Base-by-base conservation (phyloP, 2,329 filamentous ascomycete genomes). In the Gliomastix tumulicola region DNA sequence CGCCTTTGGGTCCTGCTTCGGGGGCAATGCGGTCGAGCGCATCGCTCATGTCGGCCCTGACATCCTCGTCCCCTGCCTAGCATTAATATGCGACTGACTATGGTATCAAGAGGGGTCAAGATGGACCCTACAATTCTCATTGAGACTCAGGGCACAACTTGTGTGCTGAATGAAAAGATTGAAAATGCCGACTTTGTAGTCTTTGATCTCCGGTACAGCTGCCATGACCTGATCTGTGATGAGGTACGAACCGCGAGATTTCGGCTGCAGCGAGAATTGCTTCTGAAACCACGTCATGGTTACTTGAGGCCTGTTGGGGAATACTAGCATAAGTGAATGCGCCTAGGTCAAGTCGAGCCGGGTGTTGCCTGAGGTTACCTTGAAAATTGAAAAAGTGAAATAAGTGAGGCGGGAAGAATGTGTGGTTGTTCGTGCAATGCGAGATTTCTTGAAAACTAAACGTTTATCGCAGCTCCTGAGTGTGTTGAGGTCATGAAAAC, bases 111-210 rank as follows among this genome's bases (percentile, higher is more conserved):
- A 31, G 16, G 25, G 8, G 21, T 35, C n/a, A 27, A 17, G 21
- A 11, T 11, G 16, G 10, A 19, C n/a, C 57, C 34, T 44, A 63
- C 76, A 82, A 65, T 97, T 97, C 73, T 98, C 92, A 56, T 98
- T 98, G 50, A 98, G 66, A 41, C 79, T 86, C 36, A 98, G 71
- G 11, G 85, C 92, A 62, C 88, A 95, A 53, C 80, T 88, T 6
- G 92, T 98, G 65, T 98, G 92, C 65, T 98, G 90, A 37, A 97
- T 74, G 60, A 97, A 98, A 32, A 98, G 72, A 58, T 95, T 81
- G 44, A 97, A 66, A 42, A 94, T 64, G 31, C 88, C 88, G 49
- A 92, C 77, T 59, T 90, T 90, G 74, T 94, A 95, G 46, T 76
- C 59, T 41, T 71, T 70, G 45, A 97, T 75, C 62, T 96, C 88